These are phyloP conservation scores for Magnaporthales sp. DNA, from an alignment of 2,329 filamentous ascomycete species.

Conservation along the genomic window DNA sequence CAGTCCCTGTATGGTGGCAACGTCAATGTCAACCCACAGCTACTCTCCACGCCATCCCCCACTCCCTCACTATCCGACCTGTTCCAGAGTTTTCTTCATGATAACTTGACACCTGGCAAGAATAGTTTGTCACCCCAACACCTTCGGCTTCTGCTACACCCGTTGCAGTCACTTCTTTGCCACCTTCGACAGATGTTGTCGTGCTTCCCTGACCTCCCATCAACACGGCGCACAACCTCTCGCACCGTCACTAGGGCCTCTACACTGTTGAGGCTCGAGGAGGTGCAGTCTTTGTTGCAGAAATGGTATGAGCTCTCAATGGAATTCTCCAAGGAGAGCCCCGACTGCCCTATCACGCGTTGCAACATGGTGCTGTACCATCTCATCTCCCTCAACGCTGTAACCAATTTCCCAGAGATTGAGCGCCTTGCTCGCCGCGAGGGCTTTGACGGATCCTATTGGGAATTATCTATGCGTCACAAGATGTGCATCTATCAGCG, in stretches of 20 bases:
- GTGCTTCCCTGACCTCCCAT: slow-evolving; percentile 51
- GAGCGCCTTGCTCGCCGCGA: slow-evolving; percentile 58
- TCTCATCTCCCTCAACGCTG: slow-evolving; percentile 59
- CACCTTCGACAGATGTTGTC: slow-evolving; percentile 57
- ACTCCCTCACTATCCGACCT: slow-evolving; percentile 54
- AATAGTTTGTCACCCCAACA: slow-evolving; percentile 40
- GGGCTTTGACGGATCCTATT: slow-evolving; percentile 44
- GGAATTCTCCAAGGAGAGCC: slow-evolving; percentile 43
- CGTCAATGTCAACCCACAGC: slow-evolving; percentile 39
- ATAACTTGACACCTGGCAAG: slow-evolving; percentile 46
- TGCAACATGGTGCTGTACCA: slow-evolving; percentile 63
- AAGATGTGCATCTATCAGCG: slow-evolving; percentile 55
- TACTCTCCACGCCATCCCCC: slow-evolving; percentile 38
- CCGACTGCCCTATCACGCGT: slow-evolving; percentile 49
- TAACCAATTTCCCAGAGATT: slow-evolving; percentile 59
- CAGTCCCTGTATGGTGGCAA: slow-evolving; percentile 49
- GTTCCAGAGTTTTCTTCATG: slow-evolving; percentile 59
- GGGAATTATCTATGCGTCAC: slow-evolving; percentile 45
- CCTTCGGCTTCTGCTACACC: slow-evolving; percentile 59
- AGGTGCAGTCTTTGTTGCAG: slow-evolving; percentile 54
- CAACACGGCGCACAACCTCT: slow-evolving; percentile 27
- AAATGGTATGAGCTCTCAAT: slow-evolving; percentile 61
- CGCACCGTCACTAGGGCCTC: slow-evolving; percentile 49
- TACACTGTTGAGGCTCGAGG: slow-evolving; percentile 51
- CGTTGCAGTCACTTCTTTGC: slow-evolving; percentile 55